Conservation (phyloP, 2,329 filamentous ascomycete genomes). For the Calonectria henricotiae region DNA sequence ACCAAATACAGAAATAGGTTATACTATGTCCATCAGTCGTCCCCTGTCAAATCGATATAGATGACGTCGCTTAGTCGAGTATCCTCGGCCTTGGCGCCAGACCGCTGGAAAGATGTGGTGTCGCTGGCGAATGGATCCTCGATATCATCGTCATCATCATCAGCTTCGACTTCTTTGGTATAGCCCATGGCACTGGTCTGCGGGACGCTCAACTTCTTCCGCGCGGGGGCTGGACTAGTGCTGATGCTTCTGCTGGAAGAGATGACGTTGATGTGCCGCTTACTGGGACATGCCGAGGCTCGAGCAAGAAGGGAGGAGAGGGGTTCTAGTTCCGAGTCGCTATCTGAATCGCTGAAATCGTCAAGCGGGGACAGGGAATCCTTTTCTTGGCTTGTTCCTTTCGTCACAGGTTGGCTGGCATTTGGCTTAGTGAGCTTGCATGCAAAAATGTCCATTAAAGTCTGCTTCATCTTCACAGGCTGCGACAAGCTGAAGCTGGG, state of each 20-base stretch:
- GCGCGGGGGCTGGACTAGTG: constrained; percentile 43
- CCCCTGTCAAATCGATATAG: constrained; percentile 56
- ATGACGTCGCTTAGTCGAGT: constrained; percentile 56
- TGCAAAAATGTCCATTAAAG: constrained; percentile 55
- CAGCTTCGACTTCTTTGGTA: constrained; percentile 55
- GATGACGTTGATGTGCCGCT: constrained; percentile 25
- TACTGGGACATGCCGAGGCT: constrained; percentile 28
- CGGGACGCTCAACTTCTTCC: constrained; percentile 59
- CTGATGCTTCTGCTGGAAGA: constrained; percentile 24
- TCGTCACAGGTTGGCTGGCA: constrained; percentile 36
- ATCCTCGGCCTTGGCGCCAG: constrained; percentile 41
- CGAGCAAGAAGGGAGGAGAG: constrained; percentile 29
- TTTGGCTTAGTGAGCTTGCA: constrained; percentile 31
- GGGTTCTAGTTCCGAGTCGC: constrained; percentile 32
- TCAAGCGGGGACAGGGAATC: not conserved
- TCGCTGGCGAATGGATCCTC: constrained; percentile 49
- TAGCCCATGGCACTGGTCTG: constrained; percentile 60
- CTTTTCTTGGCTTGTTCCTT: not conserved
- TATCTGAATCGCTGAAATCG: constrained; percentile 40
- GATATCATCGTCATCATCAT: constrained; percentile 49
- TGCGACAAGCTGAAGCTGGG: constrained; percentile 35
- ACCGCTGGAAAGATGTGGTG: constrained; percentile 36
- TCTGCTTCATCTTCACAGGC: constrained; percentile 53
- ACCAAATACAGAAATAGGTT: not conserved
- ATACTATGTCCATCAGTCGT: constrained; percentile 42